Evolutionary conservation across 305 asterid species (phyloP), one percentile per base, ranked within the genome.

Genomic region (Fraxinus nigra): DNA sequence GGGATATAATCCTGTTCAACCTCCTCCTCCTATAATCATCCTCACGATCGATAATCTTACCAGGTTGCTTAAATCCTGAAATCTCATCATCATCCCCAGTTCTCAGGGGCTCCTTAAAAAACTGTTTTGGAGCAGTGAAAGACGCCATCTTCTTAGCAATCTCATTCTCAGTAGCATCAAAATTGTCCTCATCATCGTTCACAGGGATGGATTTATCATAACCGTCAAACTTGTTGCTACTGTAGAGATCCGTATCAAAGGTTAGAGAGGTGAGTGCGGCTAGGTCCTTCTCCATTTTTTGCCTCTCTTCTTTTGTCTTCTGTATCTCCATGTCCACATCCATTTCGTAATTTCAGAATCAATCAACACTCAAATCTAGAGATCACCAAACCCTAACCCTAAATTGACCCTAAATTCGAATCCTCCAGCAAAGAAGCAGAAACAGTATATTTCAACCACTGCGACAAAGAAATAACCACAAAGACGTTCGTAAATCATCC

Each of bases 241-340:
- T 88, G 79, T 95, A 95, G 5, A 92, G 88, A 37, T 95, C 98
- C 8, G 90, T 92, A 86, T 95, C 98, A 72, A 90, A 95, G 2
- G 91, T 90, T 13, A 95, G 89, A 18, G 97, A 88, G 79, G 81
- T 88, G 28, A 92, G 91, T 8, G 97, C 91, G 13, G 99, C 98
- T n/a, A 95, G 84, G 85, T 95, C 94, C 81, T 93, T 92, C 90
- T 95, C 99, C 99, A 95, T 91, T 78, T 92, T 92, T 81, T 92
- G 90, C 88, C 97, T 91, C 90, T 95, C 99, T 65, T 92, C 98
- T 43, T 91, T 91, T 40, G 88, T 82, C 86, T 16, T 92, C 89
- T 87, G 93, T 86, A 93, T 92, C 94, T 95, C 98, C 13, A 78
- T 3, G 37, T 90, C 94, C 74, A 79, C 91, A 13, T 91, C 97